A percentile compares a stretch with the other conserved stretches of the same genome.
Conservation (phyloP, 306 rosid genomes). For the Chamaecrista fasciculata region DNA sequence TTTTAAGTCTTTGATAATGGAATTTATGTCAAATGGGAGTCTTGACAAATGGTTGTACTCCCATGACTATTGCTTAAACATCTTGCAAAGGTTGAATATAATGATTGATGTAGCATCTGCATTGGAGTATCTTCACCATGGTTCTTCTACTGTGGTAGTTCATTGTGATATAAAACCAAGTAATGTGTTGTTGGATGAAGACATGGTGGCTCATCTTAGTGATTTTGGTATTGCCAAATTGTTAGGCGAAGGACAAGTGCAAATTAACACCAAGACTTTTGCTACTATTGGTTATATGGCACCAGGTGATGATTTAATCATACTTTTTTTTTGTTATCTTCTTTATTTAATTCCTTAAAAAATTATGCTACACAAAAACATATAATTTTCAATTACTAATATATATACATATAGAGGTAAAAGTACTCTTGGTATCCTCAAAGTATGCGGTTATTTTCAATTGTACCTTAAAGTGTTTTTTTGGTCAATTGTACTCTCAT, state of each 20-base stretch:
- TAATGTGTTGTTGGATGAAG: neutral
- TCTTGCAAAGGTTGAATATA: neutral
- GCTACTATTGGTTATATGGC: neutral
- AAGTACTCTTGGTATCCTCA: too few relatives aligned
- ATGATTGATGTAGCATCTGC: slow-evolving; percentile 5
- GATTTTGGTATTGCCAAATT: neutral
- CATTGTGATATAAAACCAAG: neutral
- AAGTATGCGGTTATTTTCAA: too few relatives aligned
- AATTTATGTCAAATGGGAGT: neutral
- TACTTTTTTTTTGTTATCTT: neutral
- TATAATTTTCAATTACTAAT: neutral
- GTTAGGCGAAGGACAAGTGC: neutral
- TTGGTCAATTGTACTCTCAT: too few relatives aligned
- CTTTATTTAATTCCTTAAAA: neutral
- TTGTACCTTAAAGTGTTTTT: too few relatives aligned
- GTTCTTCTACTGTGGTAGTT: neutral
- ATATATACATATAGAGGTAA: neutral
- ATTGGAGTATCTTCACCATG: neutral
- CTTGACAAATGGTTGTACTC: neutral
- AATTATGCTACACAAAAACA: neutral
- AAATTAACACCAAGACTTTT: neutral
- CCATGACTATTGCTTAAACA: neutral
- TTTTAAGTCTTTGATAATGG: slow-evolving; percentile 6
- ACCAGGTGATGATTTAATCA: neutral
- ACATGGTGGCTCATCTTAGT: neutral